Percentiles rank a stretch among this genome's conserved stretches.
These are phyloP conservation scores for Sinapis alba DNA, from an alignment of 441 rosid species.

Conservation along the genomic window DNA sequence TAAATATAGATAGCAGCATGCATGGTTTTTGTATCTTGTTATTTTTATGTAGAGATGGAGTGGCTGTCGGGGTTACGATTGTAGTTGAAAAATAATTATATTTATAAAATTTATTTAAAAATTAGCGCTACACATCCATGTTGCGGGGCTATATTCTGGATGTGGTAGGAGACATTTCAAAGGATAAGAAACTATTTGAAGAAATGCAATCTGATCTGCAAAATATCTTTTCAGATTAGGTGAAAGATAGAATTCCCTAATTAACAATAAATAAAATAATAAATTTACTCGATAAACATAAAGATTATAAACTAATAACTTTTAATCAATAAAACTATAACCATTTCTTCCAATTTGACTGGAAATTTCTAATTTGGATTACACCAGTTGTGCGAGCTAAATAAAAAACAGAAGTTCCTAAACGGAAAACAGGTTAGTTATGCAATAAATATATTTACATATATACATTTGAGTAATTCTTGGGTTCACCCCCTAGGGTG, in stretches of 20 bases:
- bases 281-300: neutral
- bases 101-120: neutral
- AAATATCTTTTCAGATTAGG: slow-evolving; percentile 21
- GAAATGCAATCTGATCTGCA: neutral
- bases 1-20: neutral
- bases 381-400: slow-evolving; percentile 13
- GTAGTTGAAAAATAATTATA: neutral
- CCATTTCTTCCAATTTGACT: slow-evolving; percentile 18
- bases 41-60: neutral
- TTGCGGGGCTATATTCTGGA: neutral
- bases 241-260: neutral
- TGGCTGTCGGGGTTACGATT: no score
- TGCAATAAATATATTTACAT: neutral
- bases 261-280: neutral
- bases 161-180: neutral
- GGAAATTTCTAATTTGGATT: slow-evolving; percentile 1
- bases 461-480: no score
- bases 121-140: neutral
- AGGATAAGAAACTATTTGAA: neutral
- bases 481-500: no score
- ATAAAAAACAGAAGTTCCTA: neutral
- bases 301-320: neutral
- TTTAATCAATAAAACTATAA: slow-evolving; percentile 10
- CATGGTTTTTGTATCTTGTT: neutral
- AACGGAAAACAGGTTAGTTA: slow-evolving; percentile 4